Evolutionary conservation across 2,329 filamentous ascomycete genomes (phyloP).

Genomic region (Penicillium palitans): DNA sequence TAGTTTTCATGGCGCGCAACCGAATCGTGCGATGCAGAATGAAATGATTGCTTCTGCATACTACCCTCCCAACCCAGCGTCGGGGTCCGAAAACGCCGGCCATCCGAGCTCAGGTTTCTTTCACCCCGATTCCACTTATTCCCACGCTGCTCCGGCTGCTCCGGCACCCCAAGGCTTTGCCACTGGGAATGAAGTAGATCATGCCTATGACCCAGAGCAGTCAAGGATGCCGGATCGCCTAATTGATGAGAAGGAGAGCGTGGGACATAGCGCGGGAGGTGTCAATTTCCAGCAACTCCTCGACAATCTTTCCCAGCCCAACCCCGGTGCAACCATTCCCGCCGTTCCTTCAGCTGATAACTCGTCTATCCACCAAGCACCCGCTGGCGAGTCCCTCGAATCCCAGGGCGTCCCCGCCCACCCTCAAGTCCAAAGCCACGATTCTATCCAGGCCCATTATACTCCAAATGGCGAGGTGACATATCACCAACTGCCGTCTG

Average conservation of each 20-base stretch:
- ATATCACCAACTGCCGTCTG: slow-evolving; percentile 40
- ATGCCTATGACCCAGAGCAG: slow-evolving; percentile 22
- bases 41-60: slow-evolving; percentile 30
- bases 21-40: slow-evolving; percentile 27
- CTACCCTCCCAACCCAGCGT: slow-evolving; percentile 27
- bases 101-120: slow-evolving; percentile 10
- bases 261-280: slow-evolving; percentile 31
- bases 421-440: slow-evolving; percentile 47
- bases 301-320: slow-evolving; percentile 48
- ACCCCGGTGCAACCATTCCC: slow-evolving; percentile 28
- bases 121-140: slow-evolving; percentile 25
- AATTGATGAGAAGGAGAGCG: slow-evolving; percentile 27
- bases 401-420: slow-evolving; percentile 46
- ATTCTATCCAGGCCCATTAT: slow-evolving; percentile 40
- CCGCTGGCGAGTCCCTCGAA: slow-evolving; percentile 34
- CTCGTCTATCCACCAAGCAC: slow-evolving; percentile 32
- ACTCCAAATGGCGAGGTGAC: slow-evolving; percentile 40
- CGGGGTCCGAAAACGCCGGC: slow-evolving; percentile 9
- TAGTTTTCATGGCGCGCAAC: slow-evolving; percentile 35
- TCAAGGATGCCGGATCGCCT: slow-evolving; percentile 25
- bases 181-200: slow-evolving; percentile 34
- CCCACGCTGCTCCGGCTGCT: slow-evolving; percentile 27
- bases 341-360: slow-evolving; percentile 29
- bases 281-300: slow-evolving; percentile 52
- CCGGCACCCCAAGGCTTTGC: slow-evolving; percentile 27